phyloP scores from a whole-genome alignment of 495 filamentous ascomycete genomes.

The Chaetomium tenue region DNA sequence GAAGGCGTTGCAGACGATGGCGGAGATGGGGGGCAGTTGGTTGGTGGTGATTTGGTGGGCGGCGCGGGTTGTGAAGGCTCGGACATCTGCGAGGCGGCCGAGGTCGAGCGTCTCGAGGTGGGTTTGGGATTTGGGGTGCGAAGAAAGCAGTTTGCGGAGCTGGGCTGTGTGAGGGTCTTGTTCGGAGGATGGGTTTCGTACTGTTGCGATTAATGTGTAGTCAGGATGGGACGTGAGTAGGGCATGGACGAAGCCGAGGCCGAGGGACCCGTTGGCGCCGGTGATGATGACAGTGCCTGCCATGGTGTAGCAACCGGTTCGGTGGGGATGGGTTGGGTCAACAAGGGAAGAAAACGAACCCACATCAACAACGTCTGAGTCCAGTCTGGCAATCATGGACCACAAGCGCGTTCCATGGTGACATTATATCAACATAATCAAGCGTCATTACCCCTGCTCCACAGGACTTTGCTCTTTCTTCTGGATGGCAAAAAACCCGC shows the following conservation, averaged over 20 bases:
- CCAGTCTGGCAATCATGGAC: too few species aligned
- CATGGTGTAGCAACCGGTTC: background rate
- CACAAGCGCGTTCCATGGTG: too few species aligned
- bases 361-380: too few species aligned
- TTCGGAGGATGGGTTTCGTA: background rate
- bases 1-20: slow-evolving; percentile 10
- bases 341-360: too few species aligned
- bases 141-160: background rate
- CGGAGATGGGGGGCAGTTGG: background rate
- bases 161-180: background rate
- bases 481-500: too few species aligned
- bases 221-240: background rate
- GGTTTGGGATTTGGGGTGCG: background rate
- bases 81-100: background rate
- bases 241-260: background rate
- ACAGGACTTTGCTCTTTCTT: too few species aligned
- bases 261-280: slow-evolving; percentile 11
- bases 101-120: background rate
- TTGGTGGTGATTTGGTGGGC: background rate
- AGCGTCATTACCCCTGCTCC: too few species aligned
- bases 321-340: background rate
- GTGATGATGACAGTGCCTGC: slow-evolving; percentile 6
- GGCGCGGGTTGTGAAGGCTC: background rate
- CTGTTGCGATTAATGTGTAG: background rate
- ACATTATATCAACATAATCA: too few species aligned